These are phyloP conservation scores for Hura crepitans DNA, from an alignment of 441 rosid genomes.

Conservation along the genomic window DNA sequence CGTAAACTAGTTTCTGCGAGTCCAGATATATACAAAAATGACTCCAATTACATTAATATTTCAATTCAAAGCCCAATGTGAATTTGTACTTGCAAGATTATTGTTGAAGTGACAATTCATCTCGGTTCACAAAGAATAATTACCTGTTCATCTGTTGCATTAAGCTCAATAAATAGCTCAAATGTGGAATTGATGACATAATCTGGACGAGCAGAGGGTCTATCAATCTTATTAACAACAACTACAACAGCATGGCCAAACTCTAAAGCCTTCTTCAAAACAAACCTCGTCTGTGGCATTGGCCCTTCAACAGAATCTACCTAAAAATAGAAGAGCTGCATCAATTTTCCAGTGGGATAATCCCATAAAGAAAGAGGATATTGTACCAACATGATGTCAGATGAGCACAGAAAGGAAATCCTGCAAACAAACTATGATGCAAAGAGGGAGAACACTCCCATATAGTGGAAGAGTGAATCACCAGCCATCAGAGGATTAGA, in stretches of 20 bases:
- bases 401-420: neutral
- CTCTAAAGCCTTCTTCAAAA: conserved; percentile 93
- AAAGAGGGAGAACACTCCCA: neutral
- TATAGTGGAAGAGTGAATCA: neutral
- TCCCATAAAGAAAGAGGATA: conserved; percentile 2
- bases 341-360: conserved; percentile 10
- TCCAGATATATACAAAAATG: neutral
- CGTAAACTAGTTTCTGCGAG: neutral
- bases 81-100: conserved; percentile 1
- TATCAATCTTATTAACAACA: conserved; percentile 94
- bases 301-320: conserved; percentile 99
- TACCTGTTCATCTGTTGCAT: conserved; percentile 98
- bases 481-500: neutral
- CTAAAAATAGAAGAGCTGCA: conserved; percentile 34
- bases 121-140: conserved; percentile 29
- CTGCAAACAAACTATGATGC: neutral
- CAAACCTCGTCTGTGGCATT: conserved; percentile 98
- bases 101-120: conserved; percentile 63
- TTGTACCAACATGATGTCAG: neutral
- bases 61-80: conserved; percentile 9
- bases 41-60: neutral
- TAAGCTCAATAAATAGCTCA: conserved; percentile 89
- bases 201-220: conserved; percentile 94
- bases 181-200: conserved; percentile 91
- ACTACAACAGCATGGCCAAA: conserved; percentile 95